Conservation (phyloP, 1,284 basidiomycete genomes). For the Lignosus rhinocerotis region DNA sequence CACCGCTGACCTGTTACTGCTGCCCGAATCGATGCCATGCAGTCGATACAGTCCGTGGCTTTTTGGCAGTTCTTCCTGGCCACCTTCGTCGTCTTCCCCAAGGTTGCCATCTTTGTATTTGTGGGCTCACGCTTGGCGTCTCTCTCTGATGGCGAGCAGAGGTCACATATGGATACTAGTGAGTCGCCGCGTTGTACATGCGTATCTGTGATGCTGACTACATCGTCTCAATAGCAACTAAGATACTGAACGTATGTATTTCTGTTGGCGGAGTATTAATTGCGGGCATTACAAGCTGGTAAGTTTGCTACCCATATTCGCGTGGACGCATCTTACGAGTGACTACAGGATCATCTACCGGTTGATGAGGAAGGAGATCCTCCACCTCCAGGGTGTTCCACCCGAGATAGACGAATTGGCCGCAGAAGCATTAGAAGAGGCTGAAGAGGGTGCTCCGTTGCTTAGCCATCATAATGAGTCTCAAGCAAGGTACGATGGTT, state of each 20-base stretch:
- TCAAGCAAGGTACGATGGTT: constrained; percentile 22
- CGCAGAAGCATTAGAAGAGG: constrained; percentile 63
- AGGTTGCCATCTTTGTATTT: constrained; percentile 71
- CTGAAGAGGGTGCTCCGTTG: constrained; percentile 63
- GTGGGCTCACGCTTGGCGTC: constrained; percentile 75
- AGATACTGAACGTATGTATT: constrained; percentile 61
- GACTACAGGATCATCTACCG: constrained; percentile 59
- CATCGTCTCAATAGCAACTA: constrained; percentile 47
- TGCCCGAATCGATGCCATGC: background rate
- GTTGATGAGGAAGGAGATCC: constrained; percentile 61
- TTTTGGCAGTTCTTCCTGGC: constrained; percentile 77
- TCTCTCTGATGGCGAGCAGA: constrained; percentile 74
- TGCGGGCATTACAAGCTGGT: constrained; percentile 66
- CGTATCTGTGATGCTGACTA: background rate
- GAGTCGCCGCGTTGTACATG: constrained; percentile 24
- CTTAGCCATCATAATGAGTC: constrained; percentile 38
- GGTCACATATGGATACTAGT: constrained; percentile 76
- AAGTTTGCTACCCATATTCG: constrained; percentile 29
- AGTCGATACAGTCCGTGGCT: constrained; percentile 75
- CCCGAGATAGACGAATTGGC: constrained; percentile 56
- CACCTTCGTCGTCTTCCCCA: constrained; percentile 70
- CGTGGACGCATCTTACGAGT: background rate
- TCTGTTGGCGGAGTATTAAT: constrained; percentile 59
- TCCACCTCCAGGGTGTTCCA: constrained; percentile 49
- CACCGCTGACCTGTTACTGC: background rate